phyloP scores from a whole-genome alignment of 345 rosid genomes.

The Aquilaria malaccensis region DNA sequence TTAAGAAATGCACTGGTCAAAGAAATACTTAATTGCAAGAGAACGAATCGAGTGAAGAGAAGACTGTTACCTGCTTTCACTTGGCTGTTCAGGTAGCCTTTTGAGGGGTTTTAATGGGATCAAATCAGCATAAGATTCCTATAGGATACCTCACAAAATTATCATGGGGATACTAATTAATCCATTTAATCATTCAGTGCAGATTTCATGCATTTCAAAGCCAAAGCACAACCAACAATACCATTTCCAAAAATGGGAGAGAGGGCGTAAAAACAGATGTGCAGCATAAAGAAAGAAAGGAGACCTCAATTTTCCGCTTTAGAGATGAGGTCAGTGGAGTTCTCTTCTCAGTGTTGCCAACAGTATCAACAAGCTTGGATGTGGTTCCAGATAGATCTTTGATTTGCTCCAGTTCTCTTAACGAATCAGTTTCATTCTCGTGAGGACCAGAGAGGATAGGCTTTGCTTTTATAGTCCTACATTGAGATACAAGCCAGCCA shows the following conservation, averaged over 20 bases:
- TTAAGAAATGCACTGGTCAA: slow-evolving; percentile 7
- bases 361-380: slow-evolving; percentile 21
- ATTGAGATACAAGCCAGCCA: slow-evolving; percentile 13
- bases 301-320: slow-evolving; percentile 75
- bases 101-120: slow-evolving; percentile 39
- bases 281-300: slow-evolving; percentile 2
- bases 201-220: slow-evolving; percentile 12
- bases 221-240: not conserved
- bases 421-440: slow-evolving; percentile 21
- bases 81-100: slow-evolving; percentile 51
- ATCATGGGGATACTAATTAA: not conserved
- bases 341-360: slow-evolving; percentile 27
- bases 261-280: not conserved
- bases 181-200: not conserved
- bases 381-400: slow-evolving; percentile 20
- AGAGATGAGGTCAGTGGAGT: slow-evolving; percentile 32
- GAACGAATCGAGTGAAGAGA: slow-evolving; percentile 2
- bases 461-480: slow-evolving; percentile 34
- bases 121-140: slow-evolving; percentile 39
- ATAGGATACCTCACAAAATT: slow-evolving; percentile 11
- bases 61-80: slow-evolving; percentile 47
- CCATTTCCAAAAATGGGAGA: not conserved
- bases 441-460: slow-evolving; percentile 31
- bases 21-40: slow-evolving; percentile 3
- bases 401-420: slow-evolving; percentile 25